Percentiles rank a stretch among this genome's conserved stretches.
phyloP scores from a whole-genome alignment of 305 asterid species.

The Andrographis paniculata region DNA sequence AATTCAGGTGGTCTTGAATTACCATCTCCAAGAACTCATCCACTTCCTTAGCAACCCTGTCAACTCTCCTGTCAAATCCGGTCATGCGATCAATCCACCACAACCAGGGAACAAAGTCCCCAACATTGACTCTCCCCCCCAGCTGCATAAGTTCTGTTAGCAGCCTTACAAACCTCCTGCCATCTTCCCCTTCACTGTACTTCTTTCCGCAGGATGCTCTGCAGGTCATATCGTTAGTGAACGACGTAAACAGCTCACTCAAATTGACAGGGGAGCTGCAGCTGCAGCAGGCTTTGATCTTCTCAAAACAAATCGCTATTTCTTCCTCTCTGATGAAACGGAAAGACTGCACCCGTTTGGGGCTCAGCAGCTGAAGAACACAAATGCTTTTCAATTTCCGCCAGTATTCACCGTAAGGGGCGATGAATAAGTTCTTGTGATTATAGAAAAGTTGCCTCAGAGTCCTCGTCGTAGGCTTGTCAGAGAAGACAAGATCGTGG shows the following conservation, averaged over 20 bases:
- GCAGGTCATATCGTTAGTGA: not conserved
- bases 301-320: not conserved
- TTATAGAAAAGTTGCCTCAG: not conserved
- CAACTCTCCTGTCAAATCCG: not conserved
- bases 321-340: not conserved
- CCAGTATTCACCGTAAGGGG: not conserved
- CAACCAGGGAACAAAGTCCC: not conserved
- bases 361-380: not conserved
- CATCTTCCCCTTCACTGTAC: not conserved
- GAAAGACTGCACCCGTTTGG: not conserved
- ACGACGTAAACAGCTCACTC: not conserved
- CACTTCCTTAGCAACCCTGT: not conserved
- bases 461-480: not conserved
- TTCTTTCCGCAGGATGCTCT: not conserved
- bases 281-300: not conserved
- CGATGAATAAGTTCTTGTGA: not conserved
- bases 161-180: not conserved
- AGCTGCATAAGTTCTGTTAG: not conserved
- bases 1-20: slow-evolving; percentile 18
- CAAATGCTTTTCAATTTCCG: not conserved
- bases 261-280: not conserved
- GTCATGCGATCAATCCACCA: not conserved
- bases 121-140: not conserved
- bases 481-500: not conserved
- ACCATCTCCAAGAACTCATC: slow-evolving; percentile 31